A percentile compares a stretch with the other conserved stretches of the same genome.
These are phyloP conservation scores for Crassisporium funariophilum DNA, from an alignment of 768 basidiomycete species.

Conservation along the genomic window DNA sequence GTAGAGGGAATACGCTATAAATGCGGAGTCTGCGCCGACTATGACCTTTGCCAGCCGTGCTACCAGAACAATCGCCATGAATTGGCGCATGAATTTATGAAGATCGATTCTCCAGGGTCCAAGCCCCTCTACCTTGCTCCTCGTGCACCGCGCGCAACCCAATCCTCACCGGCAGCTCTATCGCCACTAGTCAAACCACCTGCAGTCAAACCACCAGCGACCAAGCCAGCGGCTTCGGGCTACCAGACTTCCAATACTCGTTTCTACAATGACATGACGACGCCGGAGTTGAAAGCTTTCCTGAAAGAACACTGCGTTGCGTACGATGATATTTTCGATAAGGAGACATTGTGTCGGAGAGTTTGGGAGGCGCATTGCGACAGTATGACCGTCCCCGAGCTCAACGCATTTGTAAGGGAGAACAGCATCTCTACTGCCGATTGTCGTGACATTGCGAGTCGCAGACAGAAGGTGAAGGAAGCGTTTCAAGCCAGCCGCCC, in stretches of 20 bases:
- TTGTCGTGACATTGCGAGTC: slow-evolving; percentile 13
- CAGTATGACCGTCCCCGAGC: slow-evolving; percentile 16
- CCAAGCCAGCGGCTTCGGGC: slow-evolving; percentile 1
- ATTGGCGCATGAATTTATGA: slow-evolving; percentile 9
- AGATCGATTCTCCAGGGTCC: slow-evolving; percentile 10
- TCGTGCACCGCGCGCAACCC: slow-evolving; percentile 4
- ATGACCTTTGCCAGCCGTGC: slow-evolving; percentile 18
- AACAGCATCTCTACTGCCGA: slow-evolving; percentile 15
- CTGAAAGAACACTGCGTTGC: slow-evolving; percentile 16
- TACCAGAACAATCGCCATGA: slow-evolving; percentile 13
- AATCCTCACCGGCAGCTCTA: slow-evolving; percentile 3
- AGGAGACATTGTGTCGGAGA: slow-evolving; percentile 18
- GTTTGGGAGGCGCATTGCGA: slow-evolving; percentile 23
- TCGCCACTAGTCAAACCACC: neutral
- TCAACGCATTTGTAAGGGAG: slow-evolving; percentile 15
- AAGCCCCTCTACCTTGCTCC: slow-evolving; percentile 8
- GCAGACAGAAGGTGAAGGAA: slow-evolving; percentile 17
- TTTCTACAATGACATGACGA: slow-evolving; percentile 20
- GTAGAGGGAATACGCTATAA: slow-evolving; percentile 17
- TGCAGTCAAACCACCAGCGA: neutral
- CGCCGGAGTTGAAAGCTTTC: slow-evolving; percentile 17
- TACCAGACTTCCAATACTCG: slow-evolving; percentile 8
- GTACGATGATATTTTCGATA: slow-evolving; percentile 18
- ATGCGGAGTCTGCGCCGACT: slow-evolving; percentile 19
- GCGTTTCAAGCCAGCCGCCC: slow-evolving; percentile 13